Evolutionary conservation across 176 grass and related monocot species (phyloP), one percentile per base, ranked within the genome.

Genomic region (Secale cereale): DNA sequence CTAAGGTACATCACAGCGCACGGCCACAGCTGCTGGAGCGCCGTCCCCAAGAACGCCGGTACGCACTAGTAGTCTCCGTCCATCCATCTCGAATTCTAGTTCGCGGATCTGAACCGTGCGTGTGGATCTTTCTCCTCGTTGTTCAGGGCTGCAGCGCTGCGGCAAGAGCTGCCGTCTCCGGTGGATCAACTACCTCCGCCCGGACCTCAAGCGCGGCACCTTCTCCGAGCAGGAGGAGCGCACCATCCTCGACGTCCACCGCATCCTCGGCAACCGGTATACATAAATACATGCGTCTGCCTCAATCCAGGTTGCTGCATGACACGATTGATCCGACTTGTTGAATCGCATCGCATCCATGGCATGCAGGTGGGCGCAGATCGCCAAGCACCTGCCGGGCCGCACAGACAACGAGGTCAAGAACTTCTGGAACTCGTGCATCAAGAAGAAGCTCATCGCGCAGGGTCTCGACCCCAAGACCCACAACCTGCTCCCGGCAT

Each of bases 341-440:
- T 69, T 37, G 23, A 20, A 74, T 74, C 71, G 25, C 70, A 46
- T 74, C 41, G 25, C 70, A 46, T 74, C 70, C 70, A 74, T 74
- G 71, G 41, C 71, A 74, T 22, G 73, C 75, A 99, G 97, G 33
- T 99, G 97, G 97, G 94, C 97, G 12, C 97, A 99, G 86, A 99
- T 99, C 68, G 94, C 97, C 3, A 99, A 99, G 78, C 97, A 99
- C 82, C 90, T 99, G 3, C 94, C 97, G 0, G 97, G 97, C 30
- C 90, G 97, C 76, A 99, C 97, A 45, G 97, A 99, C 81, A 99
- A 99, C 82, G 97, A 99, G 86, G 97, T 99, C n/a, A 99, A 99
- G 88, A 99, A 99, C 78, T 99, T 99, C 43, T 99, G 97, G 97
- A 99, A 99, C 72, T 97, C 97, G n/a, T 99, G 94, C 90, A 92